phyloP scores from a whole-genome alignment of 2,329 filamentous ascomycete species.

The Nectriaceae sp. region DNA sequence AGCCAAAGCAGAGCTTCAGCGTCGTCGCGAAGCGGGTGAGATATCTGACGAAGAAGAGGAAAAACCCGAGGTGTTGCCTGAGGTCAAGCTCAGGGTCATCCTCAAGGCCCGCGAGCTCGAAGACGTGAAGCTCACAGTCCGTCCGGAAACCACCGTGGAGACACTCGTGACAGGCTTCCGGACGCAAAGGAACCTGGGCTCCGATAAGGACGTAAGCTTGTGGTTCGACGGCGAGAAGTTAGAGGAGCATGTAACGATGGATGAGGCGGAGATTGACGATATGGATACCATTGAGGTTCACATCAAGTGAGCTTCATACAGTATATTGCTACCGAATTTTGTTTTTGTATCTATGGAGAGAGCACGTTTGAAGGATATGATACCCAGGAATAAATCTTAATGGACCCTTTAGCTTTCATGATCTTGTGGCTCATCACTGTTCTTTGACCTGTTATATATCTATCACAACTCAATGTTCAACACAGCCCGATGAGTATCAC shows the following conservation, averaged over 20 bases:
- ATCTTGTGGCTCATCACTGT: too few species aligned
- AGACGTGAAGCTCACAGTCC: slow-evolving; percentile 52
- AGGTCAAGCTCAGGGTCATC: slow-evolving; percentile 49
- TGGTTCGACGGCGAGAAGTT: slow-evolving; percentile 77
- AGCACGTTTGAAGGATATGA: slow-evolving; percentile 25
- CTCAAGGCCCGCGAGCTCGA: slow-evolving; percentile 55
- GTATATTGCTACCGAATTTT: neutral
- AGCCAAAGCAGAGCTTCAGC: slow-evolving; percentile 49
- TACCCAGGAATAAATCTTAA: slow-evolving; percentile 27
- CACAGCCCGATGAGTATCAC: too few species aligned
- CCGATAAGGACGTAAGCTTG: slow-evolving; percentile 58
- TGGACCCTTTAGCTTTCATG: too few species aligned
- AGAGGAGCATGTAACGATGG: slow-evolving; percentile 59
- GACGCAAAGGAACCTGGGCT: slow-evolving; percentile 50
- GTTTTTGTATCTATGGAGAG: slow-evolving; percentile 3
- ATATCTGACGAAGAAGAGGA: slow-evolving; percentile 35
- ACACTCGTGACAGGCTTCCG: slow-evolving; percentile 66
- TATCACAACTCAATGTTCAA: too few species aligned
- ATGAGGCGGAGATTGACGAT: slow-evolving; percentile 72
- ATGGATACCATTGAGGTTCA: slow-evolving; percentile 76
- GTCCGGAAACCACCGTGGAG: slow-evolving; percentile 58
- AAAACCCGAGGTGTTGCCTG: slow-evolving; percentile 23
- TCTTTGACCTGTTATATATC: neutral
- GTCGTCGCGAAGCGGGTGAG: slow-evolving; percentile 45
- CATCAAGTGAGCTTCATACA: slow-evolving; percentile 46